phyloP scores from a whole-genome alignment of 2,329 filamentous ascomycete genomes.

The Alternaria sp. region DNA sequence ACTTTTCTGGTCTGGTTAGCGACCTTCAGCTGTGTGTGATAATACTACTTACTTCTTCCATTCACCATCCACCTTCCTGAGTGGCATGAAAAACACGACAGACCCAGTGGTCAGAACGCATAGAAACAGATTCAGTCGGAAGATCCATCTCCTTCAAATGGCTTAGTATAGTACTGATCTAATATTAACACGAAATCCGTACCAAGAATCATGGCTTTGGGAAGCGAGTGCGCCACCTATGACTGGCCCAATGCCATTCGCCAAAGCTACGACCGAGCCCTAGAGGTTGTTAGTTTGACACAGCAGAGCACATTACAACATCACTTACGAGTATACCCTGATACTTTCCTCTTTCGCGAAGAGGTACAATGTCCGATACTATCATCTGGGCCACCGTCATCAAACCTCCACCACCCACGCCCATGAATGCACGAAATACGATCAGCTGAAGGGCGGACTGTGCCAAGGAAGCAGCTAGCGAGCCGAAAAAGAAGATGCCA shows the following conservation, averaged over 20 bases:
- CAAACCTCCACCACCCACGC: constrained; percentile 70
- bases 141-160: constrained; percentile 28
- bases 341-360: constrained; percentile 51
- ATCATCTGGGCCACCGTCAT: constrained; percentile 53
- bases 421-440: constrained; percentile 66
- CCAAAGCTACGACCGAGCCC: constrained; percentile 44
- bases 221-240: constrained; percentile 39
- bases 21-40: background rate
- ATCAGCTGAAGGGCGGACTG: constrained; percentile 63
- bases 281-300: constrained; percentile 23
- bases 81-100: constrained; percentile 42
- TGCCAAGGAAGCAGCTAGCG: constrained; percentile 63
- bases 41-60: constrained; percentile 56
- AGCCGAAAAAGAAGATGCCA: constrained; percentile 61
- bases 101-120: constrained; percentile 26
- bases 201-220: constrained; percentile 28
- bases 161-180: background rate
- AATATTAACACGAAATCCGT: background rate
- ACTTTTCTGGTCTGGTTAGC: constrained; percentile 25
- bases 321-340: constrained; percentile 42
- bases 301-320: background rate
- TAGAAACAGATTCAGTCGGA: constrained; percentile 49
- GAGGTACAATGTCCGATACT: constrained; percentile 48
- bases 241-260: constrained; percentile 38
- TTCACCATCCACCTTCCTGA: constrained; percentile 56